These are phyloP conservation scores for Cryptococcus depauperatus DNA, from an alignment of 1,284 basidiomycete species.

Conservation along the genomic window DNA sequence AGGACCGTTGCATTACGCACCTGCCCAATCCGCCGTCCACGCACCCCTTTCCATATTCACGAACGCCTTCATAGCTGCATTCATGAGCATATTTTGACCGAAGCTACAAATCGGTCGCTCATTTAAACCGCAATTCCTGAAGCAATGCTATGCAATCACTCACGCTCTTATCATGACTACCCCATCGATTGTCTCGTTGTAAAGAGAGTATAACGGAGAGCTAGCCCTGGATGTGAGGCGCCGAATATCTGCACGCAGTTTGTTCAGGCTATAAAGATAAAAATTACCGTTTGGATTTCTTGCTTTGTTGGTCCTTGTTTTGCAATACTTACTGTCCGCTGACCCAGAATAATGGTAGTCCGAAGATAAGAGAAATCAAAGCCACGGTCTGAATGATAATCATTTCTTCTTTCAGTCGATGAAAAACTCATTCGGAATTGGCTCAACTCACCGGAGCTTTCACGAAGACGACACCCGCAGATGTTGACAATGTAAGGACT, in stretches of 20 bases:
- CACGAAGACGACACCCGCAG: conserved; percentile 18
- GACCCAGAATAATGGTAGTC: conserved; percentile 26
- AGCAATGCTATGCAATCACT: too few relatives aligned
- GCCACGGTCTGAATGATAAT: conserved; percentile 16
- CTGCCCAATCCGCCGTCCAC: conserved; percentile 26
- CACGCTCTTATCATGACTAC: conserved; percentile 47
- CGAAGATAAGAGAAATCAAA: conserved; percentile 20
- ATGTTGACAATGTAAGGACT: conserved; percentile 9
- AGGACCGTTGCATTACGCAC: conserved; percentile 12
- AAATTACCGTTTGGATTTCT: too few relatives aligned
- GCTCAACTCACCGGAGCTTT: conserved; percentile 25
- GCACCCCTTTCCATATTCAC: conserved; percentile 35
- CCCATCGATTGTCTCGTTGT: conserved; percentile 46
- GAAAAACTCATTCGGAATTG: too few relatives aligned
- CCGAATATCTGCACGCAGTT: conserved; percentile 37
- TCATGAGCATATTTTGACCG: conserved; percentile 36
- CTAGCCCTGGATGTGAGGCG: conserved; percentile 38
- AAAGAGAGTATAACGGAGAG: conserved; percentile 46
- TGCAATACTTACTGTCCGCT: conserved; percentile 29
- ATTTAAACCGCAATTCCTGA: too few relatives aligned
- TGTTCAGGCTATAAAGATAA: conserved; percentile 24
- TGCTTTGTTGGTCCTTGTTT: too few relatives aligned
- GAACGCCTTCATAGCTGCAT: conserved; percentile 29
- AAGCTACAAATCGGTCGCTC: conserved; percentile 20
- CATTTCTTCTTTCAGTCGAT: not conserved